A percentile compares a stretch with the other conserved stretches of the same genome.
Evolutionary conservation across 495 filamentous ascomycete genomes (phyloP).

Genomic region (Daldinia childiae): DNA sequence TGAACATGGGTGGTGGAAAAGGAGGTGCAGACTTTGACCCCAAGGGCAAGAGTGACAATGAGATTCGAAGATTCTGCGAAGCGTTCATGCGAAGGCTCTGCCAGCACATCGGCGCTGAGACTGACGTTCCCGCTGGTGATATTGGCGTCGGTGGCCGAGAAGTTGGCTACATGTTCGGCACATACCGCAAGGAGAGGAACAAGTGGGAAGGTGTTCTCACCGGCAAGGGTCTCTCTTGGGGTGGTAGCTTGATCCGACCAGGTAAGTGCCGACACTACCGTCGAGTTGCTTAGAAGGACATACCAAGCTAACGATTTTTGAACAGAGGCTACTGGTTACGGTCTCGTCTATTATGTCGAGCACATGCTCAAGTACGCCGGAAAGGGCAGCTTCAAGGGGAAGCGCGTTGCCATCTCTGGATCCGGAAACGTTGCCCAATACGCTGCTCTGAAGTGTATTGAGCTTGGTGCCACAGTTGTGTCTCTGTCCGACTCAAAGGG

Average conservation of each 20-base stretch:
- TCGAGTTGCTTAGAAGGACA: neutral
- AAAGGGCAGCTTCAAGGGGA: conserved; percentile 86
- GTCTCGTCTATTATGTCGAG: conserved; percentile 95
- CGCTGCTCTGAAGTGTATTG: conserved; percentile 94
- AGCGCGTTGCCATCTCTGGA: conserved; percentile 94
- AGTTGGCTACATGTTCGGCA: conserved; percentile 94
- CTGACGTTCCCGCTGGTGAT: conserved; percentile 94
- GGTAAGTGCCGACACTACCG: conserved; percentile 35
- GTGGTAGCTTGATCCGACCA: conserved; percentile 92
- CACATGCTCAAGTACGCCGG: conserved; percentile 96
- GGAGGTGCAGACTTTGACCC: conserved; percentile 99
- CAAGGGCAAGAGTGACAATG: conserved; percentile 96
- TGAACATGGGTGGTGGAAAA: conserved; percentile 98
- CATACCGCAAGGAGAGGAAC: conserved; percentile 89
- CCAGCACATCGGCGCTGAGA: conserved; percentile 96
- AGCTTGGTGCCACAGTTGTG: conserved; percentile 91
- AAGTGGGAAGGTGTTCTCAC: conserved; percentile 94
- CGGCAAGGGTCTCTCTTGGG: conserved; percentile 93
- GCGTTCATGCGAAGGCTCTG: conserved; percentile 94
- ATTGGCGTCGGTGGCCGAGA: conserved; percentile 91
- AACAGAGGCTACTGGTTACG: conserved; percentile 91
- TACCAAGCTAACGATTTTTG: neutral
- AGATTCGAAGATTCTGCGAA: conserved; percentile 97
- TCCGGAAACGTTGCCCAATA: conserved; percentile 99
- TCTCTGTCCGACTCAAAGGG: conserved; percentile 96